Conservation (phyloP, 805 yeast genomes). For the Yarrowia divulgata region DNA sequence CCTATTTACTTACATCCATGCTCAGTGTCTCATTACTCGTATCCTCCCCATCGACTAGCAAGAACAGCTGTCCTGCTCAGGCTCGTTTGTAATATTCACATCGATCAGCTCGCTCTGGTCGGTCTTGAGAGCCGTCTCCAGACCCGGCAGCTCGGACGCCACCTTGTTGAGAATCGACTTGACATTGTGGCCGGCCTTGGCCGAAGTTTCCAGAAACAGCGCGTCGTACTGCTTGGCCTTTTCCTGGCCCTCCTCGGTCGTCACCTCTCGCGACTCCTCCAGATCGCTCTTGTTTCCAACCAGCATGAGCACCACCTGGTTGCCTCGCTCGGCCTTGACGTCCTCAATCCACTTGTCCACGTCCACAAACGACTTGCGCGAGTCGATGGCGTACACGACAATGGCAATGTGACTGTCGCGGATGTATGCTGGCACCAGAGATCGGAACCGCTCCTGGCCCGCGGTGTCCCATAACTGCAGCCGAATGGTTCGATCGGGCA, state of each 20-base stretch:
- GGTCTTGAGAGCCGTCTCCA: conserved; percentile 53
- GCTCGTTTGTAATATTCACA: conserved; percentile 36
- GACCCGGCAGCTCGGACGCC: conserved; percentile 90
- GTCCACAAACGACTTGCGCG: conserved; percentile 75
- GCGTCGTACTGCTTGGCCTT: conserved; percentile 78
- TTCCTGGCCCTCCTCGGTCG: conserved; percentile 87
- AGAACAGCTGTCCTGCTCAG: conserved; percentile 36
- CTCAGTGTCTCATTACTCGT: conserved; percentile 13
- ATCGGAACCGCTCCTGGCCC: conserved; percentile 94
- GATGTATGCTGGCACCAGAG: conserved; percentile 93
- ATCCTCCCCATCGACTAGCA: not conserved
- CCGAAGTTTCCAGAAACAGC: conserved; percentile 88
- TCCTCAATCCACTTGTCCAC: conserved; percentile 93
- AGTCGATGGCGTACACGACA: conserved; percentile 90
- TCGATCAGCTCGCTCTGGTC: conserved; percentile 45
- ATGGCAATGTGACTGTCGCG: conserved; percentile 98
- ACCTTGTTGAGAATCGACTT: conserved; percentile 87
- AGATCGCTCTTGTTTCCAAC: conserved; percentile 95
- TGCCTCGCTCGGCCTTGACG: conserved; percentile 90
- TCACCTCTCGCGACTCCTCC: conserved; percentile 80
- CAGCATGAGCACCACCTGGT: conserved; percentile 83
- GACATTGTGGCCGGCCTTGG: conserved; percentile 94
- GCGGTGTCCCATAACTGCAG: conserved; percentile 98
- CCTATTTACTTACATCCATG: conserved; percentile 31
- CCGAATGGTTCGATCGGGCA: conserved; percentile 94